These are phyloP conservation scores for Hypoxylon fuscum DNA, from an alignment of 495 filamentous ascomycete genomes.

Conservation along the genomic window DNA sequence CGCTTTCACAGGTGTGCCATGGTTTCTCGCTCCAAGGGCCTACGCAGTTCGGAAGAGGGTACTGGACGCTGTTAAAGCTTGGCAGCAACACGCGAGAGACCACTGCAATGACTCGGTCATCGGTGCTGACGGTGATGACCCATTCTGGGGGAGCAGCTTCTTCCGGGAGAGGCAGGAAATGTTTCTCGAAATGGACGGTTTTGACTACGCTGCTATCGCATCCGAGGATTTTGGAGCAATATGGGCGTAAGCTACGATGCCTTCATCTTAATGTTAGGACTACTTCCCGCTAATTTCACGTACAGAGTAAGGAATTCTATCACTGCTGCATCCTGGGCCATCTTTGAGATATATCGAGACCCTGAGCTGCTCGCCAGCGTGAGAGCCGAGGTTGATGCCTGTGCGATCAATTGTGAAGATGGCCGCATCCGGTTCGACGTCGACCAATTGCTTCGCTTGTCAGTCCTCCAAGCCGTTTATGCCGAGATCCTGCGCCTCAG, in stretches of 20 bases:
- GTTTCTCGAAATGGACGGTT: conserved; percentile 44
- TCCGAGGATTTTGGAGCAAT: conserved; percentile 43
- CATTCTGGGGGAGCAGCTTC: conserved; percentile 45
- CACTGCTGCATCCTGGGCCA: conserved; percentile 26
- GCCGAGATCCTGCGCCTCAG: conserved; percentile 46
- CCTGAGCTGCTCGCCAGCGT: conserved; percentile 30
- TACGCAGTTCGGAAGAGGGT: conserved; percentile 36
- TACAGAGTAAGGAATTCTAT: conserved; percentile 34
- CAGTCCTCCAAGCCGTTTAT: conserved; percentile 46
- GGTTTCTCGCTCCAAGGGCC: conserved; percentile 41
- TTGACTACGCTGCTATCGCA: conserved; percentile 40
- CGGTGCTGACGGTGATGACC: conserved; percentile 42
- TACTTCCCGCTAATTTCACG: conserved; percentile 3
- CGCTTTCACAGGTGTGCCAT: conserved; percentile 24
- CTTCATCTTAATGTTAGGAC: background rate
- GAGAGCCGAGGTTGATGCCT: conserved; percentile 29
- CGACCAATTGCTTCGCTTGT: conserved; percentile 32
- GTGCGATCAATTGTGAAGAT: conserved; percentile 25
- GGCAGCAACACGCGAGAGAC: conserved; percentile 43
- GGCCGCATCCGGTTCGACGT: conserved; percentile 35
- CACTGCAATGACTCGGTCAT: conserved; percentile 25
- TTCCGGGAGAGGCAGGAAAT: conserved; percentile 43
- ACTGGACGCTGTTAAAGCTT: conserved; percentile 36
- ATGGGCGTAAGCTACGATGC: conserved; percentile 35
- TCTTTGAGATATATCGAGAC: conserved; percentile 38